A percentile compares a stretch with the other conserved stretches of the same genome.
phyloP scores from a whole-genome alignment of 768 basidiomycete genomes.

The Ramaria sp. region DNA sequence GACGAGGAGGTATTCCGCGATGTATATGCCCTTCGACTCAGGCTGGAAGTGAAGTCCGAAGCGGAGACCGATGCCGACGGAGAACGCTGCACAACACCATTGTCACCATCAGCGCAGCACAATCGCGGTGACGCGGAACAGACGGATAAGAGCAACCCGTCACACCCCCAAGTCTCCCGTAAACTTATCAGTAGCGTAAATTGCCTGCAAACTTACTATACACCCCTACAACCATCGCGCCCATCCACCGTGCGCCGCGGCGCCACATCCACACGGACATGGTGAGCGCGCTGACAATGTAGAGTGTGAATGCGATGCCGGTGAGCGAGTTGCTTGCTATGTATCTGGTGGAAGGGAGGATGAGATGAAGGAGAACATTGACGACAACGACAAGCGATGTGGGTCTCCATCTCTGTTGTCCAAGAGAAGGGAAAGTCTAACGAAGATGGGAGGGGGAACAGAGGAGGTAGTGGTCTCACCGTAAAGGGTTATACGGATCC shows the following conservation, averaged over 20 bases:
- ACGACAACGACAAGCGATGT: neutral
- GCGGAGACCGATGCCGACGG: conserved; percentile 43
- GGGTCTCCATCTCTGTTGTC: too few species aligned
- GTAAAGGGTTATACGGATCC: conserved; percentile 5
- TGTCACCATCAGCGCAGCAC: too few species aligned
- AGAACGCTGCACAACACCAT: conserved; percentile 33
- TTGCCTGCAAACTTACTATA: conserved; percentile 30
- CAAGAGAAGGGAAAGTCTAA: too few species aligned
- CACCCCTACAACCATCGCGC: conserved; percentile 49
- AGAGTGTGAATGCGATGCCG: conserved; percentile 33
- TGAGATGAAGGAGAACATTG: conserved; percentile 1
- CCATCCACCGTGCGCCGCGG: conserved; percentile 48
- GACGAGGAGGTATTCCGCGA: conserved; percentile 47
- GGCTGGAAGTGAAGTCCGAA: conserved; percentile 45
- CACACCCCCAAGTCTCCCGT: too few species aligned
- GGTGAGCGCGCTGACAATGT: conserved; percentile 30
- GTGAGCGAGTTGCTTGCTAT: conserved; percentile 46
- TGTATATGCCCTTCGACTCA: conserved; percentile 42
- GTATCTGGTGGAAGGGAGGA: conserved; percentile 23
- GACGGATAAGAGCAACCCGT: neutral
- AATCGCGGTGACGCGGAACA: neutral
- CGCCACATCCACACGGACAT: conserved; percentile 34
- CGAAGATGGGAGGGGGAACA: neutral
- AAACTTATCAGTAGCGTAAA: too few species aligned
- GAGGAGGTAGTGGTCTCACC: neutral